These are phyloP conservation scores for Cyberlindnera saturnus DNA, from an alignment of 805 yeast species.

Conservation along the genomic window DNA sequence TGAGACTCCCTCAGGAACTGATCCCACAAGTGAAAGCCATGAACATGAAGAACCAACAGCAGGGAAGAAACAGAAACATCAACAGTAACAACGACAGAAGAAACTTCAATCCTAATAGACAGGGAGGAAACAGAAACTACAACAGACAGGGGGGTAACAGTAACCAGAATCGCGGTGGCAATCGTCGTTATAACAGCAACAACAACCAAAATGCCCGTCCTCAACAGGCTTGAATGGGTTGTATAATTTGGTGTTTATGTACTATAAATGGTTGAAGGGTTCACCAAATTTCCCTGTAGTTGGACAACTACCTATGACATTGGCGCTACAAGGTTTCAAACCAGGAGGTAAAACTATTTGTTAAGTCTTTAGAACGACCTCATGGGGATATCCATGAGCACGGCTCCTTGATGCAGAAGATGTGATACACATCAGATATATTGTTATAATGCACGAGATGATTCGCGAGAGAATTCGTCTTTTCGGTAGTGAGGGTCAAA, in stretches of 20 bases:
- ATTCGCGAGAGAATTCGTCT: neutral
- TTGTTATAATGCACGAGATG: too few relatives aligned
- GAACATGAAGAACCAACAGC: slow-evolving; percentile 44
- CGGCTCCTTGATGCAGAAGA: too few relatives aligned
- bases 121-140: slow-evolving; percentile 3
- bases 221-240: neutral
- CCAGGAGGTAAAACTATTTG: too few relatives aligned
- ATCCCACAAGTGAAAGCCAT: slow-evolving; percentile 74
- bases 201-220: slow-evolving; percentile 4
- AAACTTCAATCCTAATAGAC: slow-evolving; percentile 25
- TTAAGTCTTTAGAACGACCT: too few relatives aligned
- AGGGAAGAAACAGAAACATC: slow-evolving; percentile 36
- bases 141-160: slow-evolving; percentile 1
- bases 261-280: too few relatives aligned
- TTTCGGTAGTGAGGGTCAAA: neutral
- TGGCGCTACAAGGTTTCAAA: too few relatives aligned
- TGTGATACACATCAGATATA: too few relatives aligned
- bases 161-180: slow-evolving; percentile 1
- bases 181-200: slow-evolving; percentile 2
- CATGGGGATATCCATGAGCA: too few relatives aligned
- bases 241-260: too few relatives aligned
- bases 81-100: slow-evolving; percentile 34
- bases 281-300: too few relatives aligned
- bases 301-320: too few relatives aligned
- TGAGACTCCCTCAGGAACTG: slow-evolving; percentile 69